Base-by-base conservation (phyloP, 1,139 yeast species). In the Hemisphaericaspora lyxosophila region DNA sequence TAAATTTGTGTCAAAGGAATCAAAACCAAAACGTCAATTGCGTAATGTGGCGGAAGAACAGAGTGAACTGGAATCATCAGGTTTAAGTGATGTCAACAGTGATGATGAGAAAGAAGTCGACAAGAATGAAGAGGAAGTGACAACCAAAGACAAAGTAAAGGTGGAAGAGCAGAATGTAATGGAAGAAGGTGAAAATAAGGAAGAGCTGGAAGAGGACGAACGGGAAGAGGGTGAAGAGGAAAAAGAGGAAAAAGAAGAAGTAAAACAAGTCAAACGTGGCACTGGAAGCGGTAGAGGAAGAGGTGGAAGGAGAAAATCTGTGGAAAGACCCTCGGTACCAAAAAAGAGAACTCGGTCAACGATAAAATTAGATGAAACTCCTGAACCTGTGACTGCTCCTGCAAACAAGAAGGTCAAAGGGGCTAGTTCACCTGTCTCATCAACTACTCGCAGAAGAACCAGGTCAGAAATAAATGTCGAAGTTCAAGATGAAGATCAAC, bases 21-120 rank as follows among this genome's bases (percentile, higher is more conserved):
- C 37, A 4, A 33, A 36, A 20, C 20, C 31, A 9, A 31, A 17
- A 12, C 40, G 33, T 31, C 42, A 25, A 34, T 13, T 84, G 78
- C 44, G 70, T 60, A 32, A 46, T 75, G 17, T 84, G 76, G 42
- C 70, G 64, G 24, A 40, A 15, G 28, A 51, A 26, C 35, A 41
- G 26, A 31, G 33, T 34, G 46, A 49, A 36, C 48, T 43, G 30
- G 39, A 33, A 14, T 41, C 34, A 2, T 35, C 34, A n/a, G 33
- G 38, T 14, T 49, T 45, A 33, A 50, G 37, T 19, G 41, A 37
- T 7, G 43, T 32, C 8, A 23, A 24, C 14, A 33, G 33, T 5
- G 35, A 33, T 7, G 36, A 28, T n/a, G 33, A 29, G 18, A 35
- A 38, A 14, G 45, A 40, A 12, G 17, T 14, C 16, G 42, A 42